Conservation (phyloP, 176 grass and related monocot species). For the Eragrostis nindensis region DNA sequence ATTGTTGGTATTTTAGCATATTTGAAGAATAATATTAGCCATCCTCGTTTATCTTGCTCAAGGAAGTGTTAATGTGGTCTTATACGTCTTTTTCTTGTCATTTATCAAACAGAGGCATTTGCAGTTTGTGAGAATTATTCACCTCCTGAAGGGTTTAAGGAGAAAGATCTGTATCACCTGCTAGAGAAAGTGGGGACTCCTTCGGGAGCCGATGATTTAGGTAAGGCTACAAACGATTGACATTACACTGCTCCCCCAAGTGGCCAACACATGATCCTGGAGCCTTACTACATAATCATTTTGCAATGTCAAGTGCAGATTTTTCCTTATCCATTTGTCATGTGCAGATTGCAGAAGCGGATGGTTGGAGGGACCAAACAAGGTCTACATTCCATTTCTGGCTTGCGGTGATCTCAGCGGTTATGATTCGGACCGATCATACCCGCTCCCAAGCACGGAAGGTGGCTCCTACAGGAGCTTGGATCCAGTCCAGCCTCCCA, state of each 20-base stretch:
- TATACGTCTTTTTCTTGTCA: background rate
- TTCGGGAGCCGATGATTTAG: slow-evolving; percentile 61
- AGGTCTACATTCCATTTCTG: slow-evolving; percentile 82
- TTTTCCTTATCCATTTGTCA: slow-evolving; percentile 18
- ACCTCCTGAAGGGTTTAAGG: slow-evolving; percentile 81
- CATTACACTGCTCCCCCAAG: background rate
- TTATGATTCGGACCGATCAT: slow-evolving; percentile 83
- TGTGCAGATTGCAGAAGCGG: slow-evolving; percentile 82
- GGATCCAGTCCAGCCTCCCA: slow-evolving; percentile 85
- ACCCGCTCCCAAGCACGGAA: slow-evolving; percentile 58
- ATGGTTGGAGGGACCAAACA: slow-evolving; percentile 91
- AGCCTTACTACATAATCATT: background rate
- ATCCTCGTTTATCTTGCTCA: background rate
- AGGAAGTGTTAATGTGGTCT: background rate
- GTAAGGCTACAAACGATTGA: slow-evolving; percentile 1
- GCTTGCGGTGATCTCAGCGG: slow-evolving; percentile 88
- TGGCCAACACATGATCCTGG: background rate
- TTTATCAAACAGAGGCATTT: slow-evolving; percentile 77
- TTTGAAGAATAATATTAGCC: background rate
- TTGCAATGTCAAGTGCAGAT: slow-evolving; percentile 42
- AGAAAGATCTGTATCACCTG: slow-evolving; percentile 83
- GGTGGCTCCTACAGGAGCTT: slow-evolving; percentile 60
- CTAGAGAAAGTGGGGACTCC: slow-evolving; percentile 94
- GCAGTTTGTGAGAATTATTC: slow-evolving; percentile 90
- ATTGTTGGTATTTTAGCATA: background rate